Percentiles rank a stretch among this genome's conserved stretches.
Conservation (phyloP, 805 yeast species). For the Pichia paraexigua region DNA sequence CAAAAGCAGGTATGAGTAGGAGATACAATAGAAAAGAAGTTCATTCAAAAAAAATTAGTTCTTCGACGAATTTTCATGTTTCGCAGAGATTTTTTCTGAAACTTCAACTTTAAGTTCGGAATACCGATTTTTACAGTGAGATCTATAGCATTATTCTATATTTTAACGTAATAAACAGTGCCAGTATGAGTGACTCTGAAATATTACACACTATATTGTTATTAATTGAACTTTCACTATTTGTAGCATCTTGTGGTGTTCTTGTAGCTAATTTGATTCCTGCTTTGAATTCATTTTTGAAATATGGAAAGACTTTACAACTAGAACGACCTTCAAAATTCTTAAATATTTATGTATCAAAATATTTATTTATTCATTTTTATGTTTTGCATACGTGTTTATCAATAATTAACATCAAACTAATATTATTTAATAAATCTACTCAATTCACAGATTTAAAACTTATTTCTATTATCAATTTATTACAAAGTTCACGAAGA, state of each 20-base stretch:
- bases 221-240: not conserved
- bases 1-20: not conserved
- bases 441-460: not conserved
- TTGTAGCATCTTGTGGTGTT: conserved; percentile 6
- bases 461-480: conserved; percentile 14
- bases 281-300: conserved; percentile 5
- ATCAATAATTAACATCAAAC: conserved; percentile 14
- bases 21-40: not conserved
- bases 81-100: not conserved
- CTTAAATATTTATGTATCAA: conserved; percentile 43
- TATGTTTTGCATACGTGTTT: conserved; percentile 39
- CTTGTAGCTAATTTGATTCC: conserved; percentile 7
- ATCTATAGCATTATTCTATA: no score
- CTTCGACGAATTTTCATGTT: not conserved
- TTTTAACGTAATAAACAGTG: not conserved
- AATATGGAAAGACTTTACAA: conserved; percentile 15
- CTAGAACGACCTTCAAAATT: not conserved
- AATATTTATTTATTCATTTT: conserved; percentile 55
- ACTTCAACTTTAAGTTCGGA: no score
- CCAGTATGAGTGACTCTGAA: not conserved
- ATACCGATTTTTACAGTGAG: not conserved
- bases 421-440: not conserved
- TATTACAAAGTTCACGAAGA: conserved; percentile 51
- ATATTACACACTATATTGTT: not conserved
- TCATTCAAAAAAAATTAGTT: no score